Conservation (phyloP, 164 flowering plant genomes). For the Aristolochia contorta region DNA sequence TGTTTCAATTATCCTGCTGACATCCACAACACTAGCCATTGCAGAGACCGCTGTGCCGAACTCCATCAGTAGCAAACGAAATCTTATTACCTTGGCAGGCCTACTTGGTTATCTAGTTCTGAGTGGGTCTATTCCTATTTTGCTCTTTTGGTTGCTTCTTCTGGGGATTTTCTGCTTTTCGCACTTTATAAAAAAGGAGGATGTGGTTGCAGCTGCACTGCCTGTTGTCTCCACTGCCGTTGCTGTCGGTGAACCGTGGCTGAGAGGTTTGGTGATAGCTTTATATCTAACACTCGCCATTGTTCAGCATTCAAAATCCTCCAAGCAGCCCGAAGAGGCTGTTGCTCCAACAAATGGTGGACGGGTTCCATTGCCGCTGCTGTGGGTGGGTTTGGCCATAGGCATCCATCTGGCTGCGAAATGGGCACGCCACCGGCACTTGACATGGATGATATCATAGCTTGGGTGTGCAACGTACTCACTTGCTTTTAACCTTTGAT, state of each 20-base stretch:
- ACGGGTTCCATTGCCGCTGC: constrained; percentile 53
- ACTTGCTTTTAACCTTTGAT: no score
- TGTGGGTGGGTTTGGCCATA: constrained; percentile 57
- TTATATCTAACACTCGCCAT: constrained; percentile 59
- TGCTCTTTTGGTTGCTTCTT: constrained; percentile 61
- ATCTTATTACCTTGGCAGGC: constrained; percentile 59
- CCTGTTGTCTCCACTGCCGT: constrained; percentile 75
- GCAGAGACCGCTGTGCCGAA: constrained; percentile 61
- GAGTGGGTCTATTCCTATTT: constrained; percentile 46
- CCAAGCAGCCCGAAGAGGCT: constrained; percentile 21
- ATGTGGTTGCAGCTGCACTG: constrained; percentile 56
- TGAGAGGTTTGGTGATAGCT: constrained; percentile 39
- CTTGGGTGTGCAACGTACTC: no score
- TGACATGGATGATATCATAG: constrained; percentile 86
- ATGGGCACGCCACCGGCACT: constrained; percentile 80
- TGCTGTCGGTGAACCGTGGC: constrained; percentile 84
- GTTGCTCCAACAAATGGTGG: constrained; percentile 17
- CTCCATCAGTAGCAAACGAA: constrained; percentile 45
- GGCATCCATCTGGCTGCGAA: constrained; percentile 54
- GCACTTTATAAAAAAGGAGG: constrained; percentile 35
- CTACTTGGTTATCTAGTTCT: constrained; percentile 64
- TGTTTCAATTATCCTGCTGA: constrained; percentile 41
- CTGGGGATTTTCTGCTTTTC: constrained; percentile 44
- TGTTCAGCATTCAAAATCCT: constrained; percentile 36
- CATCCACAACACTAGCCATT: constrained; percentile 58